Evolutionary conservation across 2,329 filamentous ascomycete genomes (phyloP).

Genomic region (Gnomoniopsis sp.): DNA sequence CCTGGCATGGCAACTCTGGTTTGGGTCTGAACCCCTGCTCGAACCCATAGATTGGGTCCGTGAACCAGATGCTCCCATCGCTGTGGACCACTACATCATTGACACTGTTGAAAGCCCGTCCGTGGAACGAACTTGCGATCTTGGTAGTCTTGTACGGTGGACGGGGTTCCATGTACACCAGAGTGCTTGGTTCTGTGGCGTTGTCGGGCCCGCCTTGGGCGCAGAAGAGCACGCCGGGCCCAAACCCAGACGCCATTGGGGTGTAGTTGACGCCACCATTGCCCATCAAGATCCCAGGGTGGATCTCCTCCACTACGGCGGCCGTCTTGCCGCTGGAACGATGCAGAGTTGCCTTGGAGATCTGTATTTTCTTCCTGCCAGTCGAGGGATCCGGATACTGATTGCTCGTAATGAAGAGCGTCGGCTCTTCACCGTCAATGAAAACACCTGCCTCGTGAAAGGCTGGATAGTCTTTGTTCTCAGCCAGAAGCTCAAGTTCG

Average conservation of each 20-base stretch:
- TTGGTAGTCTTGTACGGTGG: slow-evolving; percentile 27
- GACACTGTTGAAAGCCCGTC: slow-evolving; percentile 44
- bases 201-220: slow-evolving; percentile 32
- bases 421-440: slow-evolving; percentile 1
- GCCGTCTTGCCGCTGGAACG: slow-evolving; percentile 7
- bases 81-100: slow-evolving; percentile 43
- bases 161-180: slow-evolving; percentile 30
- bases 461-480: slow-evolving; percentile 39
- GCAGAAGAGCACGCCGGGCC: slow-evolving; percentile 38
- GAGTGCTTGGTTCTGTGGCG: slow-evolving; percentile 23
- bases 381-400: slow-evolving; percentile 22
- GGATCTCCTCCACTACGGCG: slow-evolving; percentile 29
- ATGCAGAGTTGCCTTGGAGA: slow-evolving; percentile 25
- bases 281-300: slow-evolving; percentile 36
- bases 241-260: background rate
- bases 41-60: slow-evolving; percentile 45
- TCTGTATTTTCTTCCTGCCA: slow-evolving; percentile 26
- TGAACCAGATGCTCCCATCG: slow-evolving; percentile 47
- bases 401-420: slow-evolving; percentile 32
- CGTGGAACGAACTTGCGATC: slow-evolving; percentile 38
- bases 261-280: slow-evolving; percentile 48
- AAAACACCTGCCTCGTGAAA: slow-evolving; percentile 42
- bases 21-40: slow-evolving; percentile 43
- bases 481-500: slow-evolving; percentile 33
- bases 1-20: slow-evolving; percentile 41